Percentiles rank a stretch among this genome's conserved stretches.
These are phyloP conservation scores for Pisolithus marmoratus DNA, from an alignment of 768 basidiomycete genomes.

Conservation along the genomic window DNA sequence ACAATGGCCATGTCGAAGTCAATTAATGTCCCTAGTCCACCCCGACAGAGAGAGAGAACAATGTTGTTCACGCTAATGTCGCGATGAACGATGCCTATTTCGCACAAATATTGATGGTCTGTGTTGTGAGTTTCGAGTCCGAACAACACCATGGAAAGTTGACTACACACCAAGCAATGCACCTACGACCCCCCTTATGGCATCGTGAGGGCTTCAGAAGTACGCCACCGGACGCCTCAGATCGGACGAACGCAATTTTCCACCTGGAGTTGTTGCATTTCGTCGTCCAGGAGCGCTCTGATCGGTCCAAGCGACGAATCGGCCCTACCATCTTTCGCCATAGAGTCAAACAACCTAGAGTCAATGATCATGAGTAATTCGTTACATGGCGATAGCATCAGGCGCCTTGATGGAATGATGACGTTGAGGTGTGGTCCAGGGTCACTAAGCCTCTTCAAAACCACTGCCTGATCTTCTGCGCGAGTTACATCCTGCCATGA, in stretches of 20 bases:
- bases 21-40: slow-evolving; percentile 19
- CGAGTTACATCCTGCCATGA: slow-evolving; percentile 8
- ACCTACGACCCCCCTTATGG: slow-evolving; percentile 11
- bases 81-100: slow-evolving; percentile 23
- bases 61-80: slow-evolving; percentile 32
- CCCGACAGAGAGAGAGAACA: slow-evolving; percentile 15
- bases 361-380: neutral
- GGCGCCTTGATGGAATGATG: neutral
- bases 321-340: neutral
- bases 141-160: neutral
- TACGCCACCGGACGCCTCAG: slow-evolving; percentile 9
- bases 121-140: neutral
- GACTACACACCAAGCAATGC: slow-evolving; percentile 7
- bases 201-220: slow-evolving; percentile 15
- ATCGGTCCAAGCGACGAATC: slow-evolving; percentile 3
- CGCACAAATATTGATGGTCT: slow-evolving; percentile 14
- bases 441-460: neutral
- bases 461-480: neutral
- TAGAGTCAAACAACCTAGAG: neutral
- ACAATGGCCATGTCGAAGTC: neutral
- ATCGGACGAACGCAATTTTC: slow-evolving; percentile 4
- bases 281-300: slow-evolving; percentile 1
- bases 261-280: neutral
- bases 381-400: neutral
- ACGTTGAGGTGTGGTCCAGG: neutral